These are phyloP conservation scores for Filosporella fistucella DNA, from an alignment of 495 filamentous ascomycete genomes.

Conservation along the genomic window DNA sequence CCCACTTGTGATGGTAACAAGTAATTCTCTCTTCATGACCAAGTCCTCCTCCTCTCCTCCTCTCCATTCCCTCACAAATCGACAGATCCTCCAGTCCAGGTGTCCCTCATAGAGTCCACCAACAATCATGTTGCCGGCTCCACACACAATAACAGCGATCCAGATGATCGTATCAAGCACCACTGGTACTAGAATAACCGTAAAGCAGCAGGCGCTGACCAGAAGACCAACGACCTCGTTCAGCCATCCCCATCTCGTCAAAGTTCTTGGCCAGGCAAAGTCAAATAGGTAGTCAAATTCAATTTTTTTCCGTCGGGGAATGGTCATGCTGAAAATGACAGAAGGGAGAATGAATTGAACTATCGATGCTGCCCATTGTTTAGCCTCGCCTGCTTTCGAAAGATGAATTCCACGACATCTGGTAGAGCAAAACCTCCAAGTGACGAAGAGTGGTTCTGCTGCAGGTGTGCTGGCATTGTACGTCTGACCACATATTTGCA, in stretches of 20 bases:
- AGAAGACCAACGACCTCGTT: constrained; percentile 8
- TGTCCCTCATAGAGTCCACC: constrained; percentile 12
- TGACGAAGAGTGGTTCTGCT: constrained; percentile 4
- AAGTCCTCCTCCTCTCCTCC: not conserved
- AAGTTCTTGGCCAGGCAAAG: too few species aligned
- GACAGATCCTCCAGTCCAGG: constrained; percentile 11
- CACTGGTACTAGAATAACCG: constrained; percentile 12
- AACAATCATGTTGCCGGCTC: constrained; percentile 13
- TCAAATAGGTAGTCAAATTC: constrained; percentile 14
- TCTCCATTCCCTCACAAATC: constrained; percentile 3
- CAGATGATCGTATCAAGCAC: constrained; percentile 13
- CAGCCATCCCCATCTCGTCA: not conserved
- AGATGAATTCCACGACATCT: constrained; percentile 18
- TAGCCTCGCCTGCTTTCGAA: constrained; percentile 8
- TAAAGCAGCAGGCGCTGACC: constrained; percentile 5
- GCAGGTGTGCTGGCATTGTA: not conserved
- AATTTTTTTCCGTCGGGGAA: constrained; percentile 22
- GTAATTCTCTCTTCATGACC: constrained; percentile 7
- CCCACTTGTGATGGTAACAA: constrained; percentile 11
- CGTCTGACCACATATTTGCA: constrained; percentile 9
- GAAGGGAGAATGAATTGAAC: constrained; percentile 24
- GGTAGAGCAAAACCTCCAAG: constrained; percentile 11
- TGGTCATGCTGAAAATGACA: constrained; percentile 28
- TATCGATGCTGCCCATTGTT: constrained; percentile 17
- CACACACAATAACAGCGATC: constrained; percentile 12